Percentiles rank a stretch among this genome's conserved stretches.
Evolutionary conservation across 352 stramenopile species (phyloP).

Genomic region (Phytophthora cactorum): DNA sequence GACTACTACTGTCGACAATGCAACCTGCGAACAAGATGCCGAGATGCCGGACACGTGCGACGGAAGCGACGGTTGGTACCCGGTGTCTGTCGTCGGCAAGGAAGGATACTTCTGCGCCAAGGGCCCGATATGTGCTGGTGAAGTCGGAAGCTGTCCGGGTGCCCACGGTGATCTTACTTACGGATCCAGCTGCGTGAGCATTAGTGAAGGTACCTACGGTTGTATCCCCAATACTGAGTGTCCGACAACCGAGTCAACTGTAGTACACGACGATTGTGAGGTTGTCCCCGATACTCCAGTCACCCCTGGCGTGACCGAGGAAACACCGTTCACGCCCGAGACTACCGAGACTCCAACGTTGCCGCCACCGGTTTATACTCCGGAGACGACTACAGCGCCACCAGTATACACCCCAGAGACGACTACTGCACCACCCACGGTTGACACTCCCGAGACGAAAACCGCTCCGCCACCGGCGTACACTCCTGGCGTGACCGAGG

Average conservation of each 20-base stretch:
- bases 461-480: not conserved
- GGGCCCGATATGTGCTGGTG: slow-evolving; percentile 31
- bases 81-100: slow-evolving; percentile 38
- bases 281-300: slow-evolving; percentile 21
- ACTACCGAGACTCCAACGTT: not conserved
- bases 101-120: slow-evolving; percentile 41
- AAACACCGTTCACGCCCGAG: slow-evolving; percentile 2
- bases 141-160: slow-evolving; percentile 32
- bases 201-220: slow-evolving; percentile 28
- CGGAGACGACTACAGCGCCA: not conserved
- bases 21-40: slow-evolving; percentile 23
- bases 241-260: slow-evolving; percentile 4
- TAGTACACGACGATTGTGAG: slow-evolving; percentile 21
- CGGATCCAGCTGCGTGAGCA: slow-evolving; percentile 30
- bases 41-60: slow-evolving; percentile 33
- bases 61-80: slow-evolving; percentile 36
- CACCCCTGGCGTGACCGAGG: not conserved
- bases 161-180: slow-evolving; percentile 30
- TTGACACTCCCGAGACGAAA: not conserved
- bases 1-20: slow-evolving; percentile 1
- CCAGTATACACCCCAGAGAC: not conserved
- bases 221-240: slow-evolving; percentile 41
- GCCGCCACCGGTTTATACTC: not conserved
- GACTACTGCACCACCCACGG: not conserved
- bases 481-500: slow-evolving; percentile 6